Evolutionary conservation across 139 green algal genomes (phyloP).

Genomic region (Axilococcus clingmanii): DNA sequence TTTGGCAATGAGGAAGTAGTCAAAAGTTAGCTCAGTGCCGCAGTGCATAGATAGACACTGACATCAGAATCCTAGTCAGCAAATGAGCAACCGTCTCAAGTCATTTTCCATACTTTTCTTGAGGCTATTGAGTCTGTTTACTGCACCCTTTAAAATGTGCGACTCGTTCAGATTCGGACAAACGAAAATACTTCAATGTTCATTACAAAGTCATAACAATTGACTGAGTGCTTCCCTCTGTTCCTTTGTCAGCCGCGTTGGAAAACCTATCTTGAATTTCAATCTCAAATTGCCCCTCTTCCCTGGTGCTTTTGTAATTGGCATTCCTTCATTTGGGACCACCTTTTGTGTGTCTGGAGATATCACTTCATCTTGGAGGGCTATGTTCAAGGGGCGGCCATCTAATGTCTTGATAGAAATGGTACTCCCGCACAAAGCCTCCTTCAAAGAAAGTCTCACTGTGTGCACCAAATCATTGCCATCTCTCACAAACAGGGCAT

Average conservation of each 20-base stretch:
- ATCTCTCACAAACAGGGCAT: slow-evolving; percentile 70
- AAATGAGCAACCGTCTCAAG: neutral
- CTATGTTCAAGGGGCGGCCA: slow-evolving; percentile 35
- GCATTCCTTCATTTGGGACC: slow-evolving; percentile 68
- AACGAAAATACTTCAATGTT: neutral
- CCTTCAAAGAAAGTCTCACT: slow-evolving; percentile 30
- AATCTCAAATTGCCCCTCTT: slow-evolving; percentile 62
- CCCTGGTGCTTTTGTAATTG: slow-evolving; percentile 55
- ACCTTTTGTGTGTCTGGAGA: slow-evolving; percentile 19
- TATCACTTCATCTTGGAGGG: slow-evolving; percentile 13
- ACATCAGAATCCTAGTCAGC: neutral
- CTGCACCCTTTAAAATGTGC: too few relatives aligned
- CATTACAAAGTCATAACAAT: slow-evolving; percentile 10
- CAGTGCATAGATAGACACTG: neutral
- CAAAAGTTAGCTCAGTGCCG: too few relatives aligned
- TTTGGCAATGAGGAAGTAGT: too few relatives aligned
- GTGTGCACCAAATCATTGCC: slow-evolving; percentile 74
- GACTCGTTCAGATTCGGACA: neutral
- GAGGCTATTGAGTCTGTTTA: too few relatives aligned
- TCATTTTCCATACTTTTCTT: too few relatives aligned
- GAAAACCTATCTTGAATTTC: slow-evolving; percentile 48
- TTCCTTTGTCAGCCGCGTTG: slow-evolving; percentile 20
- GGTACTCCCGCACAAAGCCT: slow-evolving; percentile 39
- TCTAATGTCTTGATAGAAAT: slow-evolving; percentile 42
- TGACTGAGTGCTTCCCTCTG: slow-evolving; percentile 24